phyloP scores from a whole-genome alignment of 2,329 filamentous ascomycete genomes.

The Trichoderma sp. region DNA sequence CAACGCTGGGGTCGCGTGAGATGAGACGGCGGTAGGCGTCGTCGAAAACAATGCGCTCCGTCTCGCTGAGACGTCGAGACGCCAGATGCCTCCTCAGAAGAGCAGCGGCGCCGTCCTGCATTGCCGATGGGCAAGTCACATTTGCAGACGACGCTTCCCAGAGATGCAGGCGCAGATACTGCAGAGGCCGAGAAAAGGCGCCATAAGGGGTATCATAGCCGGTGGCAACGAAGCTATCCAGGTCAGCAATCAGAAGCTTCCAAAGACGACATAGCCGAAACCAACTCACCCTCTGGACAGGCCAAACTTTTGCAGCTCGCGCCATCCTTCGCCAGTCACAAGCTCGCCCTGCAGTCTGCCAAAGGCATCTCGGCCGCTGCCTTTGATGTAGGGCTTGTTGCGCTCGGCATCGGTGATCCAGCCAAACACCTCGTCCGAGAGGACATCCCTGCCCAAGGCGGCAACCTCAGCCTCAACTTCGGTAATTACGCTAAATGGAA shows the following conservation, averaged over 20 bases:
- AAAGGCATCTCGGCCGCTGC: constrained; percentile 61
- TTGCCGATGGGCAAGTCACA: constrained; percentile 66
- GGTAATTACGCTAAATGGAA: constrained; percentile 44
- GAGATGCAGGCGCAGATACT: constrained; percentile 60
- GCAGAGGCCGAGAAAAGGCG: constrained; percentile 56
- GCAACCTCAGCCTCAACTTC: constrained; percentile 48
- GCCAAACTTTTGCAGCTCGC: constrained; percentile 60
- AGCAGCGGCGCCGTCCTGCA: constrained; percentile 64
- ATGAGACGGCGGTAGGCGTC: constrained; percentile 56
- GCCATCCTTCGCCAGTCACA: constrained; percentile 68
- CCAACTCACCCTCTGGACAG: constrained; percentile 52
- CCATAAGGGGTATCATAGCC: constrained; percentile 59
- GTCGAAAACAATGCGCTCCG: constrained; percentile 48
- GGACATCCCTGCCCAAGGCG: constrained; percentile 53
- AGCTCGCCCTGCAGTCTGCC: constrained; percentile 61
- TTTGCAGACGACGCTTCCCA: constrained; percentile 62
- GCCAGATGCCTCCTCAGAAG: constrained; percentile 50
- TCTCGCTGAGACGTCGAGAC: constrained; percentile 32
- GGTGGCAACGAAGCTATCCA: constrained; percentile 53
- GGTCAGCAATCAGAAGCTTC: not conserved
- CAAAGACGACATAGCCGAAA: not conserved
- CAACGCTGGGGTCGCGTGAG: constrained; percentile 49
- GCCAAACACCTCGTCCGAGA: constrained; percentile 56
- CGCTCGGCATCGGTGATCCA: constrained; percentile 65
- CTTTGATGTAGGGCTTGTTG: constrained; percentile 61